phyloP scores from a whole-genome alignment of 352 stramenopile genomes.

The Phytophthora hibernalis region DNA sequence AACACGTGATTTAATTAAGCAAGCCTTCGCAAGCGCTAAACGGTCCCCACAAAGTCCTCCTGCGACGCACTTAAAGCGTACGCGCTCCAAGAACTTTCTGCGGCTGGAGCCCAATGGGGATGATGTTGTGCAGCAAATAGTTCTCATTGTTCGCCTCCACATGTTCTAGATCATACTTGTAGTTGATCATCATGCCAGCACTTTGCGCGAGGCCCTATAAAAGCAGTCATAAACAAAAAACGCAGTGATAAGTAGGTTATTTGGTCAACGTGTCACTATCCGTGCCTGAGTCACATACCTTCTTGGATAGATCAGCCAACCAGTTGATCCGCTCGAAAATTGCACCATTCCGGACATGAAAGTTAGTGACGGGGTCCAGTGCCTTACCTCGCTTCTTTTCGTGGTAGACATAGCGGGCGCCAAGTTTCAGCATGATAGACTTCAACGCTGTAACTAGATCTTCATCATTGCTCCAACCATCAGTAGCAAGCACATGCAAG shows the following conservation, averaged over 20 bases:
- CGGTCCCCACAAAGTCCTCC: background rate
- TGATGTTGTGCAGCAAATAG: slow-evolving; percentile 82
- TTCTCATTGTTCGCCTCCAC: slow-evolving; percentile 87
- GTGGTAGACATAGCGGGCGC: slow-evolving; percentile 73
- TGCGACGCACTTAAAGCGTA: slow-evolving; percentile 20
- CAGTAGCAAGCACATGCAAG: slow-evolving; percentile 47
- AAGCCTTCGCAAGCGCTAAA: background rate
- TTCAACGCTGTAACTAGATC: slow-evolving; percentile 52
- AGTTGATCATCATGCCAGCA: slow-evolving; percentile 88
- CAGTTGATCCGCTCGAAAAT: slow-evolving; percentile 90
- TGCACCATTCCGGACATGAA: slow-evolving; percentile 85
- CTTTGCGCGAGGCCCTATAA: slow-evolving; percentile 73
- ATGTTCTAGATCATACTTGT: slow-evolving; percentile 83
- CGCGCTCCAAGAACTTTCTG: slow-evolving; percentile 50
- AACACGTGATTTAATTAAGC: background rate
- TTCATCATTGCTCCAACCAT: slow-evolving; percentile 60
- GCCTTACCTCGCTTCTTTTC: slow-evolving; percentile 88
- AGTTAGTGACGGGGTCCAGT: slow-evolving; percentile 85
- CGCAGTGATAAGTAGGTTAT: background rate
- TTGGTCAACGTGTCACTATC: background rate
- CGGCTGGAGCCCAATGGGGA: slow-evolving; percentile 76
- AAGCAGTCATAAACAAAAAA: slow-evolving; percentile 1
- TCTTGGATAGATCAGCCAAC: slow-evolving; percentile 77
- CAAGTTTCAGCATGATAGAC: slow-evolving; percentile 72
- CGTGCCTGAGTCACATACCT: slow-evolving; percentile 46